Conservation (phyloP, 352 stramenopile species). For the Phytophthora meadii region DNA sequence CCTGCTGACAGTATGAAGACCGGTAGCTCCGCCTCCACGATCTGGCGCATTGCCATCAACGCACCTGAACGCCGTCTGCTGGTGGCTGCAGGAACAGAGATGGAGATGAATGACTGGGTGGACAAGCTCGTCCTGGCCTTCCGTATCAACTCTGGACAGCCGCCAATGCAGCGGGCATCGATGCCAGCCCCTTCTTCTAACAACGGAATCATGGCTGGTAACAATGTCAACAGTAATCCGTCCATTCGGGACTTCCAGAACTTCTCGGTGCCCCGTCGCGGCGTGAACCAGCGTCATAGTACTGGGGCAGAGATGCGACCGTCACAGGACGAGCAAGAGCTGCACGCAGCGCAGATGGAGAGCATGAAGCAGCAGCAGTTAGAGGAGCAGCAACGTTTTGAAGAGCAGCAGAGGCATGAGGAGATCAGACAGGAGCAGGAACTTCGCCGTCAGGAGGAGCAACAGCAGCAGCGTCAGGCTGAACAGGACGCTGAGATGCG, state of each 20-base stretch:
- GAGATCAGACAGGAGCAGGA: conserved; percentile 9
- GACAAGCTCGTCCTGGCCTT: conserved; percentile 77
- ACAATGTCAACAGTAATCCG: conserved; percentile 25
- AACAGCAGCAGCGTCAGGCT: conserved; percentile 21
- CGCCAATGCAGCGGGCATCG: conserved; percentile 35
- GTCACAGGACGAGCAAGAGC: conserved; percentile 41
- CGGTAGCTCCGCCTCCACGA: conserved; percentile 69
- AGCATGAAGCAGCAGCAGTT: conserved; percentile 31
- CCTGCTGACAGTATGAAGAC: conserved; percentile 79
- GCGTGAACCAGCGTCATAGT: conserved; percentile 52
- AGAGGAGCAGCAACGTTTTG: conserved; percentile 28
- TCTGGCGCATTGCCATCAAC: conserved; percentile 84
- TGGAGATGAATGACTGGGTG: conserved; percentile 89
- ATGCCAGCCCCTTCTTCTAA: conserved; percentile 30
- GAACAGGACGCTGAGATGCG: conserved; percentile 32
- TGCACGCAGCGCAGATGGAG: conserved; percentile 32
- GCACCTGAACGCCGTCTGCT: conserved; percentile 63
- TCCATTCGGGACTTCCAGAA: conserved; percentile 84
- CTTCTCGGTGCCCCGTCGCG: conserved; percentile 62
- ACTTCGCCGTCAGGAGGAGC: conserved; percentile 7
- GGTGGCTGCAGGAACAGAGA: conserved; percentile 74
- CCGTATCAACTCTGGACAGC: conserved; percentile 60
- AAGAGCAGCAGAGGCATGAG: conserved; percentile 27
- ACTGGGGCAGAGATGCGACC: conserved; percentile 43
- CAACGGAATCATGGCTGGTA: conserved; percentile 4